Conservation (phyloP, 345 rosid species). For the Brassica juncea region DNA sequence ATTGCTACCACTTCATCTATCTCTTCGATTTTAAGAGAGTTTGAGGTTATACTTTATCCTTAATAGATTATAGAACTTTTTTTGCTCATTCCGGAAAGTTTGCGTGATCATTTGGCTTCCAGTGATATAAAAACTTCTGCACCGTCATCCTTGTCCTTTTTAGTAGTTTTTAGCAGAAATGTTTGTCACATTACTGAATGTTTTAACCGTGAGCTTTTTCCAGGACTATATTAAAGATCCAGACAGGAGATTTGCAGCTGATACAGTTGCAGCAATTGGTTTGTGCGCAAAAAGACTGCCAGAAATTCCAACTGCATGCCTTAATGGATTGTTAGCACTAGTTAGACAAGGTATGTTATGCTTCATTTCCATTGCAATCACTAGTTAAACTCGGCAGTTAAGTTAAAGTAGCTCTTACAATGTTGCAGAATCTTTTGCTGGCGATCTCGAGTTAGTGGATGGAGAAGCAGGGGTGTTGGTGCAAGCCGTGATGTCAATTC, state of each 20-base stretch:
- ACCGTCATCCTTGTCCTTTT: background rate
- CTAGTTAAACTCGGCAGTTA: conserved; percentile 4
- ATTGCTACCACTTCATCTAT: conserved; percentile 71
- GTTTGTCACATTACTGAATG: conserved; percentile 3
- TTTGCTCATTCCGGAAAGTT: conserved; percentile 10
- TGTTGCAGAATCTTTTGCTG: conserved; percentile 59
- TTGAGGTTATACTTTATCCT: conserved; percentile 61
- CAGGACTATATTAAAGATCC: conserved; percentile 95
- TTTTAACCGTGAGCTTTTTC: conserved; percentile 21
- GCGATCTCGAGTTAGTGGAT: conserved; percentile 46
- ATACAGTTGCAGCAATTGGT: conserved; percentile 85
- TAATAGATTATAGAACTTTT: background rate
- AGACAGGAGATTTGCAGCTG: conserved; percentile 89
- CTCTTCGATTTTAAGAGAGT: conserved; percentile 71
- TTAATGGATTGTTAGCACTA: conserved; percentile 71
- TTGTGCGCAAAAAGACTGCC: conserved; percentile 74
- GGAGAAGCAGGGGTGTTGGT: conserved; percentile 74
- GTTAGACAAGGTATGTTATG: conserved; percentile 63
- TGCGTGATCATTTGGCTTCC: conserved; percentile 5
- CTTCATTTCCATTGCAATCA: conserved; percentile 16
- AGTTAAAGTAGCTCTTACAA: conserved; percentile 30
- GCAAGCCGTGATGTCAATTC: conserved; percentile 77
- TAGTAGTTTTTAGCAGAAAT: background rate
- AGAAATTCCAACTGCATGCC: conserved; percentile 62
- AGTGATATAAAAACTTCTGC: background rate